These are phyloP conservation scores for Oldenlandia corymbosa DNA, from an alignment of 257 asterid species.

Conservation along the genomic window DNA sequence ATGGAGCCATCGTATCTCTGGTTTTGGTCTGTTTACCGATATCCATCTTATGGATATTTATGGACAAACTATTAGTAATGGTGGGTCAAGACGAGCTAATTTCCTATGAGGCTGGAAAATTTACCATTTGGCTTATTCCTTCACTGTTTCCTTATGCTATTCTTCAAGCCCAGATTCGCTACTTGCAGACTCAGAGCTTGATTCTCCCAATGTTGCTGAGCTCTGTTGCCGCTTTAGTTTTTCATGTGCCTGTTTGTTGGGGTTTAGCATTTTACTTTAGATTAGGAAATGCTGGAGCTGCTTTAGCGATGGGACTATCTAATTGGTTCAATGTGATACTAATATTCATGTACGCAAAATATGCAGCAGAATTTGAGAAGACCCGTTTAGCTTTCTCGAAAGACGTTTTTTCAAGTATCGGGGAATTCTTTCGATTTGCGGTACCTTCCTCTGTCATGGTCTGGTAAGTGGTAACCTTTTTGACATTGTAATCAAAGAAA, in stretches of 20 bases:
- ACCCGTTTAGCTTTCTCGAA: constrained; percentile 20
- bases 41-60: constrained; percentile 34
- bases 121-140: constrained; percentile 39
- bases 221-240: constrained; percentile 31
- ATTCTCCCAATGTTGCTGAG: constrained; percentile 40
- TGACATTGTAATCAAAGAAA: not conserved
- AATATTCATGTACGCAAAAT: constrained; percentile 26
- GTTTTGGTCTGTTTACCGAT: constrained; percentile 36
- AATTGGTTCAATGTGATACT: constrained; percentile 39
- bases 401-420: constrained; percentile 20
- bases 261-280: constrained; percentile 26
- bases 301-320: constrained; percentile 36
- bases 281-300: constrained; percentile 40
- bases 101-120: constrained; percentile 45
- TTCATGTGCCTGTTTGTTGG: constrained; percentile 51
- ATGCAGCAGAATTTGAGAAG: constrained; percentile 33
- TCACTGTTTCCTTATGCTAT: constrained; percentile 42
- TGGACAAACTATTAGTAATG: constrained; percentile 29
- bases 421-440: constrained; percentile 35
- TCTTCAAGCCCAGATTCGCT: constrained; percentile 39
- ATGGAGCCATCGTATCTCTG: constrained; percentile 33
- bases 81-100: constrained; percentile 47
- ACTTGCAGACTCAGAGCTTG: constrained; percentile 45
- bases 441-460: constrained; percentile 45
- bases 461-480: constrained; percentile 22